phyloP scores from a whole-genome alignment of 1,284 basidiomycete species.

The Naganishia sp. region DNA sequence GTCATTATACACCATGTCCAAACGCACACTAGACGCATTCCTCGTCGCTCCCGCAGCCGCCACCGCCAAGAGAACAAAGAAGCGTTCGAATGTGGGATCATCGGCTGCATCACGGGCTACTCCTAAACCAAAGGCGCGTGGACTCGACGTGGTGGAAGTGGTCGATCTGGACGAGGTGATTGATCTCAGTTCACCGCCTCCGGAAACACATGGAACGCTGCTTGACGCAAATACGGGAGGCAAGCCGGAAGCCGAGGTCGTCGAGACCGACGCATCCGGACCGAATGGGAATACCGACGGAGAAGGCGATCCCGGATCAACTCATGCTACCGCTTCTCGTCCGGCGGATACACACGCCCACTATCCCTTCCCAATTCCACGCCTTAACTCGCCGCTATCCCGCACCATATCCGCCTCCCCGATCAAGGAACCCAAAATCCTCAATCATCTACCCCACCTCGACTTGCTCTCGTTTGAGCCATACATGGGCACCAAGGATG shows the following conservation, averaged over 20 bases:
- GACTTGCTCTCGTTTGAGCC: constrained; percentile 42
- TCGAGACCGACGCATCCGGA: neutral
- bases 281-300: too few relatives aligned
- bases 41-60: constrained; percentile 8
- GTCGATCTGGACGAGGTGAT: constrained; percentile 23
- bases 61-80: neutral
- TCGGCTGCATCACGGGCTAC: neutral
- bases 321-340: too few relatives aligned
- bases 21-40: constrained; percentile 27
- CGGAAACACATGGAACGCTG: neutral
- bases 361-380: constrained; percentile 39
- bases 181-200: constrained; percentile 20
- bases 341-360: constrained; percentile 33
- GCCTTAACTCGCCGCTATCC: constrained; percentile 26
- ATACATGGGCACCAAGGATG: constrained; percentile 38
- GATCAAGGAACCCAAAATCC: constrained; percentile 28
- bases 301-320: constrained; percentile 51
- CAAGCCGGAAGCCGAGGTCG: neutral
- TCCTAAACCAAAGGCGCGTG: neutral
- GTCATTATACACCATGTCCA: constrained; percentile 1
- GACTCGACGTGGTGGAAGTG: too few relatives aligned
- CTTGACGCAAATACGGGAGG: too few relatives aligned
- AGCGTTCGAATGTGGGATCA: neutral
- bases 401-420: constrained; percentile 33
- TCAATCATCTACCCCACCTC: constrained; percentile 39